phyloP scores from a whole-genome alignment of 805 yeast genomes.

The Candida quercuum region DNA sequence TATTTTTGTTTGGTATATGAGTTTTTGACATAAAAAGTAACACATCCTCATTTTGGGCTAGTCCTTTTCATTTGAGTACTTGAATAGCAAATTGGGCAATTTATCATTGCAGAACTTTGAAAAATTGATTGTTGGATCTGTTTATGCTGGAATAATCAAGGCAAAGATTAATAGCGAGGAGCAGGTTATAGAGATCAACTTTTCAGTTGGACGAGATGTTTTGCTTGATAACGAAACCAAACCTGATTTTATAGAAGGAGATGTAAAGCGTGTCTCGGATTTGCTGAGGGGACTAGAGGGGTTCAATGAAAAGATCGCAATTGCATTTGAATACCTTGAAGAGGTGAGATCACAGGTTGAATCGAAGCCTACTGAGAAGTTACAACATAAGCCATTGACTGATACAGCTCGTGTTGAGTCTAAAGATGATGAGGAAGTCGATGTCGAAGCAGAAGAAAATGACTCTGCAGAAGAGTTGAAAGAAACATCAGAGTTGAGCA shows the following conservation, averaged over 20 bases:
- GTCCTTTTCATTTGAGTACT: constrained; percentile 9
- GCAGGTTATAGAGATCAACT: constrained; percentile 12
- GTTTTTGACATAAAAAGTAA: too few species aligned
- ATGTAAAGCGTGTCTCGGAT: constrained; percentile 4
- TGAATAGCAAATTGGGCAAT: constrained; percentile 9
- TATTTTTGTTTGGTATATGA: neutral
- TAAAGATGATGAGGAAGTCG: too few species aligned
- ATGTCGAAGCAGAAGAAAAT: too few species aligned
- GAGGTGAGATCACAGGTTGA: neutral
- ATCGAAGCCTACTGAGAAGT: neutral
- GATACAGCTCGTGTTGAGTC: too few species aligned
- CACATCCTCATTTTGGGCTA: neutral
- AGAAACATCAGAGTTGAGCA: too few species aligned
- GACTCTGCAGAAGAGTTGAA: too few species aligned
- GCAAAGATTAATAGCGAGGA: constrained; percentile 18
- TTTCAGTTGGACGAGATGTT: constrained; percentile 22
- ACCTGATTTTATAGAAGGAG: neutral
- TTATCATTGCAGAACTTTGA: constrained; percentile 12
- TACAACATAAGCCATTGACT: too few species aligned
- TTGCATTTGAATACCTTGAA: constrained; percentile 8
- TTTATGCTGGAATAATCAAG: constrained; percentile 12
- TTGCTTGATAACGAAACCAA: constrained; percentile 8
- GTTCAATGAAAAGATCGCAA: constrained; percentile 11
- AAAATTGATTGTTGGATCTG: constrained; percentile 17
- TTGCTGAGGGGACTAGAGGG: constrained; percentile 10